Base-by-base conservation (phyloP, 495 filamentous ascomycete species). In the Penicillium chermesinum region DNA sequence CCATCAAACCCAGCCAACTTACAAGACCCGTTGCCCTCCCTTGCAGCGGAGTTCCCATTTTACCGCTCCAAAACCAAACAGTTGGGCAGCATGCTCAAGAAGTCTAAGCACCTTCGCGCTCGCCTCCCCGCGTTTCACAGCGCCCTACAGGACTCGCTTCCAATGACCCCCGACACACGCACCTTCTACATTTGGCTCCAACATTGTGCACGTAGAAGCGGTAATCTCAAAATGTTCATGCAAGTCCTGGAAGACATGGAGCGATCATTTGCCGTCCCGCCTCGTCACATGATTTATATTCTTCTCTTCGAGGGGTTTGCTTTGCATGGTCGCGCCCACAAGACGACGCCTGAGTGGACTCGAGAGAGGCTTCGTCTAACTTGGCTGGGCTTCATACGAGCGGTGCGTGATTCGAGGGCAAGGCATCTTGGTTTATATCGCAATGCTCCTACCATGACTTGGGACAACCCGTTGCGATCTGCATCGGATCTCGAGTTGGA, bases 241-340 rank as follows among this genome's bases (percentile, higher is more conserved):
- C 58, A 62, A 22, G 50, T 73, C 9, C 49, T 75, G 12, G 44
- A 42, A 16, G 72, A 75, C 52, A 72, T 73, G 69, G 70, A 75
- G 45, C 59, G 53, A 17, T 46, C 53, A 2, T 72, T 64, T 41
- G n/a, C 47, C 1, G 55, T 65, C 17, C 72, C 72, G 13, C 70
- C 72, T 30, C 65, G 64, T 18, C 58, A 63, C 6, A 62, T 75
- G 44, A 60, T 75, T 21, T 75, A 71, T 36, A 46, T 70, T 9
- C 57, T 70, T 3, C 70, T 95, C 18, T 83, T 95, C 57, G 81
- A 85, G 50, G 86, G 84, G 4, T 96, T 95, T 61, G 71, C 73
- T 38, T 60, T 62, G n/a, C 80, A 90, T 46, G 49, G 49, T 14
- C 36, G 42, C 25, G 27, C n/a, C 13, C 39, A 33, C 35, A 48